Evolutionary conservation across 2,329 filamentous ascomycete species (phyloP).

Genomic region (Sarocladiaceae sp.): DNA sequence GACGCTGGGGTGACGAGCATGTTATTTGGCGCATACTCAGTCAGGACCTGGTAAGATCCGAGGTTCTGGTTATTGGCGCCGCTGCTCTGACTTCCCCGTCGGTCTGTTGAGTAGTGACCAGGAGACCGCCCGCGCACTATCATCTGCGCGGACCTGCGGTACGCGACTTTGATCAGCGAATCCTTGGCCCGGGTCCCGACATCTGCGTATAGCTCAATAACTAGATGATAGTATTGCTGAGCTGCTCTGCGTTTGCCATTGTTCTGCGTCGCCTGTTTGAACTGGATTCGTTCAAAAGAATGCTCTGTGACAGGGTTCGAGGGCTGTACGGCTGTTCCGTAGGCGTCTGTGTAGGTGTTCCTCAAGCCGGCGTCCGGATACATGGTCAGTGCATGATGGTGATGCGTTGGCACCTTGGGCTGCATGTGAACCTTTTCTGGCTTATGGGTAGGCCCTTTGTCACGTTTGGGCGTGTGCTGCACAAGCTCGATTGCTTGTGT

Average conservation of each 20-base stretch:
- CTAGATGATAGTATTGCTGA: conserved; percentile 88
- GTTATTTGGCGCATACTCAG: neutral
- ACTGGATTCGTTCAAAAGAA: conserved; percentile 84
- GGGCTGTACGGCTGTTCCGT: neutral
- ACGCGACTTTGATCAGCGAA: conserved; percentile 64
- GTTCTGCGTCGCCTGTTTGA: conserved; percentile 89
- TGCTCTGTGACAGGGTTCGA: conserved; percentile 42
- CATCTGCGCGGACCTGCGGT: conserved; percentile 69
- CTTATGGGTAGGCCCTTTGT: conserved; percentile 75
- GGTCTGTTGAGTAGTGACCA: conserved; percentile 69
- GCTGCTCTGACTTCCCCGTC: conserved; percentile 62
- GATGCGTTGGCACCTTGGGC: conserved; percentile 41
- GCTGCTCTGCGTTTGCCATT: conserved; percentile 86
- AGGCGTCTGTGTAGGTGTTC: conserved; percentile 14
- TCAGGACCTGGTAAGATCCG: neutral
- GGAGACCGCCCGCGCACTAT: conserved; percentile 82
- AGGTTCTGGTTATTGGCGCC: conserved; percentile 28
- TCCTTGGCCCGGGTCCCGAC: conserved; percentile 45
- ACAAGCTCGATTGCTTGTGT: conserved; percentile 77
- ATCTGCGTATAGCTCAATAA: conserved; percentile 76
- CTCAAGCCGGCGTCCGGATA: conserved; percentile 34
- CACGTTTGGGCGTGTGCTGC: conserved; percentile 85
- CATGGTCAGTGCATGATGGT: conserved; percentile 16
- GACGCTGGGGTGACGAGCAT: neutral
- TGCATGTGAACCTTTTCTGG: conserved; percentile 63